phyloP scores from a whole-genome alignment of 2,329 filamentous ascomycete genomes.

The Chaetomium sp. region DNA sequence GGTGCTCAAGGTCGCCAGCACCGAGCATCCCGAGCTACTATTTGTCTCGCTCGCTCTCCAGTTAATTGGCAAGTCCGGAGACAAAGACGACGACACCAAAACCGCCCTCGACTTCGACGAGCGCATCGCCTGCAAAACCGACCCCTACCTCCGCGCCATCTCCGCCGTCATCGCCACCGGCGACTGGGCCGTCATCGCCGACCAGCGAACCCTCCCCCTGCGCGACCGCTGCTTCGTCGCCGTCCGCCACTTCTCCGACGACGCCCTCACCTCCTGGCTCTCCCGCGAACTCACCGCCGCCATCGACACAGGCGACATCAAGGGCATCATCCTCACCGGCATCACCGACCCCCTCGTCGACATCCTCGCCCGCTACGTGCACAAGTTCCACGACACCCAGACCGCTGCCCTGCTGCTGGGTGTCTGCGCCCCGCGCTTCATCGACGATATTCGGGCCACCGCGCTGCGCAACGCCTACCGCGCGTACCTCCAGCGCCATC shows the following conservation, averaged over 20 bases:
- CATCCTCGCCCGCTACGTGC: constrained; percentile 68
- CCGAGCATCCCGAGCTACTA: constrained; percentile 55
- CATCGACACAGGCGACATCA: constrained; percentile 62
- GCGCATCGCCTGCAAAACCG: constrained; percentile 55
- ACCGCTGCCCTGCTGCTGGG: constrained; percentile 70
- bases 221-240: constrained; percentile 70
- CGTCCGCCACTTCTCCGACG: constrained; percentile 58
- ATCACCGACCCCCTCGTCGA: constrained; percentile 67
- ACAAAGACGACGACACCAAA: constrained; percentile 37
- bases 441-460: constrained; percentile 67
- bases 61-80: constrained; percentile 48
- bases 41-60: constrained; percentile 64
- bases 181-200: constrained; percentile 67
- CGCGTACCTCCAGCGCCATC: constrained; percentile 66
- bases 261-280: constrained; percentile 60
- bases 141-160: constrained; percentile 74
- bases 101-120: constrained; percentile 54
- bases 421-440: constrained; percentile 67
- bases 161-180: constrained; percentile 71
- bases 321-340: constrained; percentile 71
- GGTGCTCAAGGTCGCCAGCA: constrained; percentile 61
- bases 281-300: constrained; percentile 55
- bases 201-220: constrained; percentile 66
- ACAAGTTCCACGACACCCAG: constrained; percentile 71
- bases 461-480: constrained; percentile 69